Base-by-base conservation (phyloP, 2,329 filamentous ascomycete genomes). In the Bipolaris victoriae region DNA sequence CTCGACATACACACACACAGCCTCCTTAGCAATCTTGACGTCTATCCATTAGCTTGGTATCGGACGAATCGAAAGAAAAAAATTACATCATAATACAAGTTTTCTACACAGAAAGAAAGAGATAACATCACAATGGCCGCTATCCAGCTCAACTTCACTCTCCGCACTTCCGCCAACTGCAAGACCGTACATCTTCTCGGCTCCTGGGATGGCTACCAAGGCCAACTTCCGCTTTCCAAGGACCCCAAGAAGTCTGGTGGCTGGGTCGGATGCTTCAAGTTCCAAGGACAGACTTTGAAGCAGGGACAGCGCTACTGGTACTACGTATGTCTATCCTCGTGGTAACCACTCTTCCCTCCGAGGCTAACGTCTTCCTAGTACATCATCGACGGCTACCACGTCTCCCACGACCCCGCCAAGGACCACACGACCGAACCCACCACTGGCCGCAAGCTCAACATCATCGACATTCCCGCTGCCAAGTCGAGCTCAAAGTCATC, bases 341-440 rank as follows among this genome's bases (percentile, higher is more conserved):
- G 16, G 45, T 11, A 2, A 41, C n/a, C 13, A 22, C 11, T 9
- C 39, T 46, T 3, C 26, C 18, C 13, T 41, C 49, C 79, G 76
- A 29, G 29, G 24, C 55, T 61, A 54, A 60, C 54, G 52, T 31
- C 3, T 16, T 5, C 37, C 20, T 50, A 67, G 61, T 99, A 97
- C 86, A 97, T 98, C 88, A 95, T 98, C 79, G 95, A 99, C 79
- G 95, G 95, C 70, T 97, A 97, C 87, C 93, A 97, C 79, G 90
- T 96, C 78, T 93, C 93, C 61, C 94, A 98, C 85, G 95, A 98
- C 82, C 93, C 94, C 68, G 91, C 90, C 78, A 89, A 92, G 77
- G 84, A 90, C 73, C 94, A 90, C 76, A 96, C 91, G 75, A 89
- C 90, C 67, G 95, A 99, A 84, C 93, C 94, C 76, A 98, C 93